Evolutionary conservation across 1,284 basidiomycete species (phyloP), one percentile per base, ranked within the genome.

Genomic region (Boletus semigastroideus): DNA sequence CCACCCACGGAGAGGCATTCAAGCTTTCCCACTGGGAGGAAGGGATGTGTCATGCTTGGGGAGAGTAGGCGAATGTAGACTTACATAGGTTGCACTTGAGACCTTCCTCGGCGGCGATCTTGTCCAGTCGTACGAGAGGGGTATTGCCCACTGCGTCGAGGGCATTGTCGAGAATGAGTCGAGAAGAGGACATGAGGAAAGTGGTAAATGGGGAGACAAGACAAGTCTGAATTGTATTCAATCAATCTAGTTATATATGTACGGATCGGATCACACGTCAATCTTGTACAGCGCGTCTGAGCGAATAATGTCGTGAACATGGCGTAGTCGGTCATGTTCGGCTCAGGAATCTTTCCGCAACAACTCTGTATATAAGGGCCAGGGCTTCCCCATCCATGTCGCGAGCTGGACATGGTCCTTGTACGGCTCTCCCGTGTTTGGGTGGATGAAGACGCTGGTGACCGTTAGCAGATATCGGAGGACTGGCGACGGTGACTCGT

Each of bases 1-100:
- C 96, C 96, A 12, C 96, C 96, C 3, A 86, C 87, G 22, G 93
- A 96, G 64, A 92, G 84, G 70, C 84, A 97, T 65, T 99, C 96
- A 42, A 90, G 79, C 72, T 98, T 98, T 28, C 81, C 95, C 65
- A 97, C 90, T 94, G 25, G 25, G 55, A 25, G n/a, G 4, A 22
- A 33, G 12, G 5, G 22, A 13, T n/a, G 30, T 42, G n/a, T 33
- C n/a, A 19, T n/a, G 28, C 8, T 16, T 46, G 20, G 25, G 37
- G 30, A 42, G 13, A 12, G 31, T 3, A 30, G 33, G 17, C 12
- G n/a, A 37, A 5, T 25, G 14, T 20, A 19, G 0, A 54, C 92
- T 66, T 68, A 96, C 93, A 72, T 20, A 98, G 78, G 70, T 97
- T 98, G 75, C 96, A 98, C 69, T 87, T 84, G 46, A 98, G 73